A percentile compares a stretch with the other conserved stretches of the same genome.
Evolutionary conservation across 2,329 filamentous ascomycete genomes (phyloP).

Genomic region (Aspergillus puulaauensis): DNA sequence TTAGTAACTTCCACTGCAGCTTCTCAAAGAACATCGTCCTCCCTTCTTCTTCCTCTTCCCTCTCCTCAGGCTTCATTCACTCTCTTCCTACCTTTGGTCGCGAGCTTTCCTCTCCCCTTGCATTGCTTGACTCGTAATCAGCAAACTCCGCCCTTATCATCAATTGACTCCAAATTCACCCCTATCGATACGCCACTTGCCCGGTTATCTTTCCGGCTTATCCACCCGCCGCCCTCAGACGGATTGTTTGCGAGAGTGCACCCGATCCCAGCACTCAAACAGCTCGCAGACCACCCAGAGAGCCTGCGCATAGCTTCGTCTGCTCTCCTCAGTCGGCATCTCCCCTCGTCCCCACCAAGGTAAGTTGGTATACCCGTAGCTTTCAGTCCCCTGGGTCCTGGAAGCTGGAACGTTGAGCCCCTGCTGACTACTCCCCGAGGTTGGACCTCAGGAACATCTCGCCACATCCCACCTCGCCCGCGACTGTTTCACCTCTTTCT

Average conservation of each 20-base stretch:
- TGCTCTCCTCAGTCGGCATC: constrained; percentile 4
- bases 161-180: constrained; percentile 24
- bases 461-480: constrained; percentile 14
- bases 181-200: constrained; percentile 28
- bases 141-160: constrained; percentile 18
- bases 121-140: neutral
- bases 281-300: neutral
- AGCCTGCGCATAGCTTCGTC: constrained; percentile 14
- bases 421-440: constrained; percentile 19
- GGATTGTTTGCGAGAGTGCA: neutral
- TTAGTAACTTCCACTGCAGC: neutral
- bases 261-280: neutral
- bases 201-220: constrained; percentile 32
- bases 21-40: constrained; percentile 4
- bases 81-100: constrained; percentile 1
- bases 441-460: constrained; percentile 19
- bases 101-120: neutral
- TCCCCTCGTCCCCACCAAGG: neutral
- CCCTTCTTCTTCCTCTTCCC: constrained; percentile 5
- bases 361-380: constrained; percentile 11
- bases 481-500: neutral
- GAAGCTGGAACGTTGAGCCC: constrained; percentile 15
- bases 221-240: constrained; percentile 18
- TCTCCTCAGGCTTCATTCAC: neutral
- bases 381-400: constrained; percentile 8